These are phyloP conservation scores for Eimeria sp. DNA, from an alignment of 169 alveolate species.

Conservation along the genomic window DNA sequence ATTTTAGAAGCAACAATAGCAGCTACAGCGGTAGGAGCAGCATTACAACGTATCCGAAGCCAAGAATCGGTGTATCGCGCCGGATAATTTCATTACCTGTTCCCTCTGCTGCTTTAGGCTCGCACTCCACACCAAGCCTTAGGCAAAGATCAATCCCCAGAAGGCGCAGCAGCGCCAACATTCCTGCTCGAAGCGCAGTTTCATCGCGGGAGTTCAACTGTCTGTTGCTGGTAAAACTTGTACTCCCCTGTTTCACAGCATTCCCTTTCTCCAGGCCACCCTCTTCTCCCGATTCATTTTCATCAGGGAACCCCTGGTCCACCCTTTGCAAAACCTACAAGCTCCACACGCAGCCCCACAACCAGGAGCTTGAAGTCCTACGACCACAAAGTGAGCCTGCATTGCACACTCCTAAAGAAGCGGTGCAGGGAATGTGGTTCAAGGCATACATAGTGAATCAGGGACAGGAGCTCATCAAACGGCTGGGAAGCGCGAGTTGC, in stretches of 20 bases:
- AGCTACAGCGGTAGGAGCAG: not conserved
- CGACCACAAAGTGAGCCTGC: not conserved
- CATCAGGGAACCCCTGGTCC: conserved; percentile 32
- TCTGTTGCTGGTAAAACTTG: not conserved
- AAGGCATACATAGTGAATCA: conserved; percentile 49
- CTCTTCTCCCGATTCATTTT: not conserved
- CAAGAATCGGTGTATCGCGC: too few relatives aligned
- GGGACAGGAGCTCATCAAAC: conserved; percentile 51
- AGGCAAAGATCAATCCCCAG: conserved; percentile 27
- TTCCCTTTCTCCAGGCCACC: not conserved
- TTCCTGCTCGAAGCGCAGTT: conserved; percentile 37
- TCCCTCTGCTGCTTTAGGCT: not conserved
- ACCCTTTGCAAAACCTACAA: conserved; percentile 62
- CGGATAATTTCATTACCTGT: conserved; percentile 16
- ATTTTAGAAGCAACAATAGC: not conserved
- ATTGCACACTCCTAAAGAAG: not conserved
- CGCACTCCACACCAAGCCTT: conserved; percentile 42
- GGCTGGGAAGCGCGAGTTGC: conserved; percentile 67
- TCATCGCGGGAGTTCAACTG: conserved; percentile 33
- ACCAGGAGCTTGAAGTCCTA: not conserved
- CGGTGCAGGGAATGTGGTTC: not conserved
- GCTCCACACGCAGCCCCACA: not conserved
- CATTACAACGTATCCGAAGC: not conserved
- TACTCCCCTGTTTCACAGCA: not conserved
- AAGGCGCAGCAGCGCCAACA: conserved; percentile 41